phyloP scores from a whole-genome alignment of 2,329 filamentous ascomycete genomes.

The Seiridium cupressi region DNA sequence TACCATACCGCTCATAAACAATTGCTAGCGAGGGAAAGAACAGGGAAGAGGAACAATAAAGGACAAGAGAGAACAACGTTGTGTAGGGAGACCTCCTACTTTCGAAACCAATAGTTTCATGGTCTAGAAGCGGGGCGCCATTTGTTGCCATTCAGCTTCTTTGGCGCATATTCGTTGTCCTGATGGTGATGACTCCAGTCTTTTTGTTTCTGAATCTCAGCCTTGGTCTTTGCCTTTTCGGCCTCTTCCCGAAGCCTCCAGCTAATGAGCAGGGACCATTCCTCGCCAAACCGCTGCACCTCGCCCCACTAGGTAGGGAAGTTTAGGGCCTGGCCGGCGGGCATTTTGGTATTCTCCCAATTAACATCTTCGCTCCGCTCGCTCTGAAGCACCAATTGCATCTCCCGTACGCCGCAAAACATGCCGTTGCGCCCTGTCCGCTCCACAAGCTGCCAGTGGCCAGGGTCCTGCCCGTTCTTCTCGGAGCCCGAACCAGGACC shows the following conservation, averaged over 20 bases:
- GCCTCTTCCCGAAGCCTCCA: background rate
- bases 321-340: conserved; percentile 28
- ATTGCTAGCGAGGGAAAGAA: background rate
- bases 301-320: conserved; percentile 23
- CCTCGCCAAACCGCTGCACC: conserved; percentile 2
- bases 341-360: conserved; percentile 32
- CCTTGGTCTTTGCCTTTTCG: background rate
- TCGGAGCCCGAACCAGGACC: conserved; percentile 16
- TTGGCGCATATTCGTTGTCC: background rate
- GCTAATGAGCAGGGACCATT: background rate
- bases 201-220: background rate
- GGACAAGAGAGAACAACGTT: background rate
- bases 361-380: conserved; percentile 28
- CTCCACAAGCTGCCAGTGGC: conserved; percentile 39
- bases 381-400: conserved; percentile 36
- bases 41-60: background rate
- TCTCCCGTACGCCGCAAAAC: conserved; percentile 54
- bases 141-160: background rate
- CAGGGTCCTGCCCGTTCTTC: conserved; percentile 7
- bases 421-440: conserved; percentile 48
- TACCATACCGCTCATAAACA: background rate
- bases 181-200: background rate
- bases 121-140: background rate
- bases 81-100: background rate
- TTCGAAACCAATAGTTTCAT: background rate